Evolutionary conservation across 2,329 filamentous ascomycete species (phyloP).

Genomic region (Cladophialophora chaetospira): DNA sequence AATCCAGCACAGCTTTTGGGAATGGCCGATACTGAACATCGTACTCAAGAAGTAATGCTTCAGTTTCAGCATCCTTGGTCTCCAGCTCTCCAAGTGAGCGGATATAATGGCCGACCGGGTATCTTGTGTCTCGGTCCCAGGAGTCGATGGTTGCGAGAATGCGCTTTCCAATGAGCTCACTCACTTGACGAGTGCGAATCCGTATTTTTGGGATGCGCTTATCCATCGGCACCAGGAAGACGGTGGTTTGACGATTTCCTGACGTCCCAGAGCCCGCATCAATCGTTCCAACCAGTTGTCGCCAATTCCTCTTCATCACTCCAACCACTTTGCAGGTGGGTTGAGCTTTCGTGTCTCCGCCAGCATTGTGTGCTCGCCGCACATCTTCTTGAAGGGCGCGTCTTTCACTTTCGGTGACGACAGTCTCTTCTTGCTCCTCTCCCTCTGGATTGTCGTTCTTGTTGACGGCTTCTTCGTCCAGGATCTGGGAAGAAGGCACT

Average conservation of each 20-base stretch:
- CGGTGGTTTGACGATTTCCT: constrained; percentile 82
- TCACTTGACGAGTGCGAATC: constrained; percentile 85
- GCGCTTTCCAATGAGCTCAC: constrained; percentile 85
- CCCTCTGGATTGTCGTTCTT: constrained; percentile 91
- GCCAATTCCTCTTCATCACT: constrained; percentile 92
- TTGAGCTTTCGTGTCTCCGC: constrained; percentile 74
- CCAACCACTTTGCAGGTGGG: constrained; percentile 92
- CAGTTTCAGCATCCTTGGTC: constrained; percentile 96
- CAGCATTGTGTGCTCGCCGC: constrained; percentile 77
- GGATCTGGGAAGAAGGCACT: constrained; percentile 88
- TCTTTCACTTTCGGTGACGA: constrained; percentile 87
- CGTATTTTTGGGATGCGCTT: constrained; percentile 96
- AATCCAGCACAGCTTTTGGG: constrained; percentile 92
- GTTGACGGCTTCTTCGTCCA: constrained; percentile 89
- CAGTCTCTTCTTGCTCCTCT: constrained; percentile 70
- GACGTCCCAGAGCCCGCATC: constrained; percentile 71
- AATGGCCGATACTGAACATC: constrained; percentile 98
- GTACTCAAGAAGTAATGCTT: constrained; percentile 89
- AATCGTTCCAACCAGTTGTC: constrained; percentile 95
- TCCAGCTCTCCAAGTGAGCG: constrained; percentile 90
- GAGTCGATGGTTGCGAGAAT: constrained; percentile 91
- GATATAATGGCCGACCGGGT: constrained; percentile 91
- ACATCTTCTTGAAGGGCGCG: constrained; percentile 89
- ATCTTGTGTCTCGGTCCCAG: constrained; percentile 91
- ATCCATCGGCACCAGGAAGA: constrained; percentile 97